A percentile compares a stretch with the other conserved stretches of the same genome.
Evolutionary conservation across 495 filamentous ascomycete species (phyloP).

Genomic region (Xanthoparmelia taractica): DNA sequence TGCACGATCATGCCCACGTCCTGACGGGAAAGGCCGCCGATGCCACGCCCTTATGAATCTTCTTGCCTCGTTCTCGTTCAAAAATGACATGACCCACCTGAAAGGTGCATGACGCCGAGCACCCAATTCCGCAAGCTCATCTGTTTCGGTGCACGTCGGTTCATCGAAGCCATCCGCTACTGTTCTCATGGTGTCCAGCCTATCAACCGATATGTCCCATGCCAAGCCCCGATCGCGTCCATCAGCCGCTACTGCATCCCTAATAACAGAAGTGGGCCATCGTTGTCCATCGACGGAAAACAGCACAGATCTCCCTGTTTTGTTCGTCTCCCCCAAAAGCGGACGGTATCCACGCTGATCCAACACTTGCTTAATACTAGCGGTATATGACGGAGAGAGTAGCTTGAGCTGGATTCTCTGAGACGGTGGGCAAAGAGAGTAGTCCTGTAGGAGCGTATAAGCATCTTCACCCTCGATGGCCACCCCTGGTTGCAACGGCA

Average conservation of each 20-base stretch:
- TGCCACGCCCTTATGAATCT: slow-evolving; percentile 54
- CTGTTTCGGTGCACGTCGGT: neutral
- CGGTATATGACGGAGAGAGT: slow-evolving; percentile 22
- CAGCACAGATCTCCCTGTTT: slow-evolving; percentile 30
- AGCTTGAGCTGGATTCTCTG: slow-evolving; percentile 25
- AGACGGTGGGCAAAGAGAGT: slow-evolving; percentile 44
- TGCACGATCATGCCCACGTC: slow-evolving; percentile 26
- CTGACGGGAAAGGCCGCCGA: slow-evolving; percentile 35
- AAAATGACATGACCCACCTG: slow-evolving; percentile 45
- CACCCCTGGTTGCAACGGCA: slow-evolving; percentile 57
- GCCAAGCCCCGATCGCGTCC: slow-evolving; percentile 33
- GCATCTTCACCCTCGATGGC: slow-evolving; percentile 41
- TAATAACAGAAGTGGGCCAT: slow-evolving; percentile 28
- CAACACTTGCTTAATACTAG: slow-evolving; percentile 23
- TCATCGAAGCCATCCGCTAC: slow-evolving; percentile 5
- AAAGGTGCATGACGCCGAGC: neutral
- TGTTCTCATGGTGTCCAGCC: slow-evolving; percentile 7
- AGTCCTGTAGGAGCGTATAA: slow-evolving; percentile 36
- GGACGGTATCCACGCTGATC: slow-evolving; percentile 27
- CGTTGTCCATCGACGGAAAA: slow-evolving; percentile 38
- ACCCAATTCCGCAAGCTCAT: neutral
- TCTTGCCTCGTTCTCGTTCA: slow-evolving; percentile 41
- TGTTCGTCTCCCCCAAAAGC: slow-evolving; percentile 14
- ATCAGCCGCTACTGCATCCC: slow-evolving; percentile 37
- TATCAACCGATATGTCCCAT: slow-evolving; percentile 24